Evolutionary conservation across 2,329 filamentous ascomycete species (phyloP).

Genomic region (Taxawa tesnikishii): DNA sequence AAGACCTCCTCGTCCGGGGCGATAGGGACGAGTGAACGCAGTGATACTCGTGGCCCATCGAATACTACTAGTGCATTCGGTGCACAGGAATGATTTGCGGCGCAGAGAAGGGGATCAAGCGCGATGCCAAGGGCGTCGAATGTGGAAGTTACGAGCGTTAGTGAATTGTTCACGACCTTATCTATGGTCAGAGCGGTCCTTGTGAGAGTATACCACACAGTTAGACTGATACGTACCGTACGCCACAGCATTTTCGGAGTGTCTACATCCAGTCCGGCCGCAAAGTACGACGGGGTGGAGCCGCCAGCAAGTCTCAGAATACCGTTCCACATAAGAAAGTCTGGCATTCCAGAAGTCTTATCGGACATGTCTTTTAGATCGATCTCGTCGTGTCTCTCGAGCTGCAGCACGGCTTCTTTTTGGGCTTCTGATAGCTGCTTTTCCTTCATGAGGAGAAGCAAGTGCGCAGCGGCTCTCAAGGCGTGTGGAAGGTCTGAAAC

Average conservation of each 20-base stretch:
- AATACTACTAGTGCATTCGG: slow-evolving; percentile 48
- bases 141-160: slow-evolving; percentile 43
- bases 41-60: slow-evolving; percentile 36
- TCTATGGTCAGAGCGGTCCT: slow-evolving; percentile 1
- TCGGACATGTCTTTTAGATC: too few species aligned
- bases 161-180: slow-evolving; percentile 44
- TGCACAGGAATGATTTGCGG: slow-evolving; percentile 51
- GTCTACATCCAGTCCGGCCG: too few species aligned
- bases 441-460: slow-evolving; percentile 34
- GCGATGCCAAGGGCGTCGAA: slow-evolving; percentile 48
- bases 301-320: too few species aligned
- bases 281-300: too few species aligned
- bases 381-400: too few species aligned
- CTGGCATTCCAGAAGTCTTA: too few species aligned
- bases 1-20: slow-evolving; percentile 44
- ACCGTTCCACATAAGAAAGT: too few species aligned
- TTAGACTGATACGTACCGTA: slow-evolving; percentile 1
- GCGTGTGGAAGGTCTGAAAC: slow-evolving; percentile 38
- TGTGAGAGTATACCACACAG: background rate
- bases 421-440: too few species aligned
- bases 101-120: slow-evolving; percentile 40
- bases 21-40: slow-evolving; percentile 42
- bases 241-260: too few species aligned
- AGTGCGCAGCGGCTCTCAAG: slow-evolving; percentile 42
- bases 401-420: too few species aligned